Base-by-base conservation (phyloP, 1,284 basidiomycete genomes). In the Fomitopsis palustris region DNA sequence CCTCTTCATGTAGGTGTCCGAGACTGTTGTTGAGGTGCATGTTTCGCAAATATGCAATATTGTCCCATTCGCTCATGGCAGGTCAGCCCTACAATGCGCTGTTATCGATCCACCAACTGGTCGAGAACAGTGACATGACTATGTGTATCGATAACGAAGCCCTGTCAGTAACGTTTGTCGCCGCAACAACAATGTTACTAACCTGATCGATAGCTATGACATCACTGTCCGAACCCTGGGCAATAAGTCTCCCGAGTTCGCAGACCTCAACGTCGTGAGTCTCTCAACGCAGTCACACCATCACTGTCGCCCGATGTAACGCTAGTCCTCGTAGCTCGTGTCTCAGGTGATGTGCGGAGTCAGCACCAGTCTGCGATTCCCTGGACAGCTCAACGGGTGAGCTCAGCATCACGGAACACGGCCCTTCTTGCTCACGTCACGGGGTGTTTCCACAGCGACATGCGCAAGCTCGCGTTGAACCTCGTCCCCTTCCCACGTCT, bases 121-220 rank as follows among this genome's bases (percentile, higher is more conserved):
- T 96, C 16, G 95, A 98, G 67, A 92, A 92, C 74, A 87, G 90
- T 58, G 96, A 98, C 75, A 78, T 96, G 62, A 92, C 93, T 4
- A 86, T 96, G 67, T 93, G 92, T 73, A 86, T 97, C 56, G 92
- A 98, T 76, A 98, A 98, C 74, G 95, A 98, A 75, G 95, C 95
- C 4, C 76, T 97, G 81, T 95, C 60, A 54, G 83, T 77, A 9
- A 16, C 53, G 25, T 31, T 29, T 5, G 42, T 31, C 41, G 29
- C 55, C 54, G 21, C 31, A 6, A 35, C 35, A 47, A 19, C 33
- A 23, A 37, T 14, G 5, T 25, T 27, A n/a, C 27, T 51, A 45
- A 23, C 60, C 39, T 21, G 45, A 33, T 41, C 17, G 55, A 4
- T 58, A 90, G 88, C 62, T 93, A 96, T 72, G 88, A 96, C 64